Base-by-base conservation (phyloP, 768 basidiomycete genomes). In the Cystofilobasidium ferigula region DNA sequence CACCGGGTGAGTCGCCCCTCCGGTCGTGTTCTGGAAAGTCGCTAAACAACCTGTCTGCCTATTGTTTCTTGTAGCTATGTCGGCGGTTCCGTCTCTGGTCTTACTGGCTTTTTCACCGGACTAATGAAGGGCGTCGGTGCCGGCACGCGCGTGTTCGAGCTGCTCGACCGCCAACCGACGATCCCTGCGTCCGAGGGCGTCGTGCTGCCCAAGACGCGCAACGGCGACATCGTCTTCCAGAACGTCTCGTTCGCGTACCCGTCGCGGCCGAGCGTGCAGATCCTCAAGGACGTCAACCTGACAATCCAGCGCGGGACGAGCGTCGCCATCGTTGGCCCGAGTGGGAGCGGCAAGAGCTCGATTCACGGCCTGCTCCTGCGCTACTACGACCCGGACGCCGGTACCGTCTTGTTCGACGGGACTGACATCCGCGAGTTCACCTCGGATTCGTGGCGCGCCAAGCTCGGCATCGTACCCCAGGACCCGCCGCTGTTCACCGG, bases 1-100 rank as follows among this genome's bases (percentile, higher is more conserved):
- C 60, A 48, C 94, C 93, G 61, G 59, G 65, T 67, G 6, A 14
- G 60, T 67, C 36, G 14, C 13, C 14, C 7, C 22, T 28, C 24
- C 0, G 12, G 3, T 56, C 32, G 56, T n/a, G n/a, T n/a, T n/a
- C n/a, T n/a, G n/a, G n/a, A n/a, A n/a, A n/a, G n/a, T n/a, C n/a
- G n/a, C n/a, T n/a, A n/a, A n/a, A n/a, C n/a, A n/a, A n/a, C n/a
- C 20, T 47, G 22, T n/a, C 13, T 47, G 30, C 89, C 93, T 24
- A 24, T 63, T 36, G 4, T 1, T 28, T 6, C 18, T 1, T 60
- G 26, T 35, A 68, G 57, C n/a, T 62, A 60, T 32, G 67, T 68
- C 53, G 67, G 58, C n/a, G 67, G 61, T 14, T 62, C 67, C 40
- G 58, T 68, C 20, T 59, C 56, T 1, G 67, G 61, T 3, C 38